These are phyloP conservation scores for Betula pendula DNA, from an alignment of 306 rosid species.

Conservation along the genomic window DNA sequence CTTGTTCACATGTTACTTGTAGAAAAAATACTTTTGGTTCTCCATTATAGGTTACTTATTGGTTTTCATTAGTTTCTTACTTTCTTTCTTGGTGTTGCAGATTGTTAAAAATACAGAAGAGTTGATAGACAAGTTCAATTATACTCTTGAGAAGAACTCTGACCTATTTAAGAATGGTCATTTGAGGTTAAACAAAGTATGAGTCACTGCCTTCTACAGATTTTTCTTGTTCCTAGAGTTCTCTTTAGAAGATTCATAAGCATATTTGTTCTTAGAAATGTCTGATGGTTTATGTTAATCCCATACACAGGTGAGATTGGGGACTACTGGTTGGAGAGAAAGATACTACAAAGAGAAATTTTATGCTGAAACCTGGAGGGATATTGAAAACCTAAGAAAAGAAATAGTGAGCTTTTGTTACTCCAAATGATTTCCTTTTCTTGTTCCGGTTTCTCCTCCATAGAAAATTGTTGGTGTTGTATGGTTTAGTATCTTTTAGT, in stretches of 20 bases:
- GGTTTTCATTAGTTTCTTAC: background rate
- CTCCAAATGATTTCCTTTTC: no score
- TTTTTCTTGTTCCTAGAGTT: no score
- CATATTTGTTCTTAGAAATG: no score
- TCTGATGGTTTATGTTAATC: no score
- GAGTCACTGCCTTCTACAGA: background rate
- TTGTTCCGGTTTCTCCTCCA: no score
- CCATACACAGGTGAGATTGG: conserved; percentile 39
- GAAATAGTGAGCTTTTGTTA: conserved; percentile 40
- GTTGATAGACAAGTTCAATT: conserved; percentile 23
- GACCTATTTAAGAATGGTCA: conserved; percentile 34
- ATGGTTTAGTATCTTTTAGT: no score
- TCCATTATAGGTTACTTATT: background rate
- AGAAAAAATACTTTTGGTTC: no score
- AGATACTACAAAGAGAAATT: conserved; percentile 58
- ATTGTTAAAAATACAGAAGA: conserved; percentile 46
- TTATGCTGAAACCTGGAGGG: conserved; percentile 32
- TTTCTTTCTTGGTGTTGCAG: conserved; percentile 23
- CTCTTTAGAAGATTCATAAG: background rate
- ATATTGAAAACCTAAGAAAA: conserved; percentile 40
- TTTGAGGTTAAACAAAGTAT: conserved; percentile 25
- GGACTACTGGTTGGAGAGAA: conserved; percentile 36
- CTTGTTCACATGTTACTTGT: no score
- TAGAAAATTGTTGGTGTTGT: no score
- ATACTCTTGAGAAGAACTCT: conserved; percentile 13